Evolutionary conservation across 352 stramenopile species (phyloP).

Genomic region (Globisporangium heterothallicum): DNA sequence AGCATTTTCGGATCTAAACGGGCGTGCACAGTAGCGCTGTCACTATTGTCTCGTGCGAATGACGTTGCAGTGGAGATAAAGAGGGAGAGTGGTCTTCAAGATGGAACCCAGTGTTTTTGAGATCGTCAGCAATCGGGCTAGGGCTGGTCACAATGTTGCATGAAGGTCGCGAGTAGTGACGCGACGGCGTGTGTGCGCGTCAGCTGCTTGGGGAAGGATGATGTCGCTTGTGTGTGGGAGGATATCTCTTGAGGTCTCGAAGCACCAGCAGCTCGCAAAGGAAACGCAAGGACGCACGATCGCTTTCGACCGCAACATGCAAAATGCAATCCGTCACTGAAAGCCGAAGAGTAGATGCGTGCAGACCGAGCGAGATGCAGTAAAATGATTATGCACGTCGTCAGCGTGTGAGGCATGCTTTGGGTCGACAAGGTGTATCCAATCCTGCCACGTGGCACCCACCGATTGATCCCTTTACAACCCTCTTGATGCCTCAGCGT

Average conservation of each 20-base stretch:
- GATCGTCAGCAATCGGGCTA: too few species aligned
- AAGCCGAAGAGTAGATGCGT: too few species aligned
- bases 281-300: not conserved
- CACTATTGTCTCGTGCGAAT: not conserved
- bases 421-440: not conserved
- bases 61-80: not conserved
- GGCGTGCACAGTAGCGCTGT: not conserved
- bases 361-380: too few species aligned
- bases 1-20: not conserved
- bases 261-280: not conserved
- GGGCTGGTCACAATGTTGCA: too few species aligned
- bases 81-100: not conserved
- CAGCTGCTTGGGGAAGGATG: not conserved
- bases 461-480: not conserved
- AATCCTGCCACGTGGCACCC: not conserved
- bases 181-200: not conserved
- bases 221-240: too few species aligned
- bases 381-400: too few species aligned
- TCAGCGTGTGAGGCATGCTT: too few species aligned
- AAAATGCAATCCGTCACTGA: too few species aligned
- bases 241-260: not conserved
- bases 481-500: not conserved
- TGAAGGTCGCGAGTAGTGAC: slow-evolving; percentile 11
- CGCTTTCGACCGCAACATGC: too few species aligned
- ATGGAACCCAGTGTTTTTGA: too few species aligned